These are phyloP conservation scores for Penicillium malachiteum DNA, from an alignment of 495 filamentous ascomycete species.

Conservation along the genomic window DNA sequence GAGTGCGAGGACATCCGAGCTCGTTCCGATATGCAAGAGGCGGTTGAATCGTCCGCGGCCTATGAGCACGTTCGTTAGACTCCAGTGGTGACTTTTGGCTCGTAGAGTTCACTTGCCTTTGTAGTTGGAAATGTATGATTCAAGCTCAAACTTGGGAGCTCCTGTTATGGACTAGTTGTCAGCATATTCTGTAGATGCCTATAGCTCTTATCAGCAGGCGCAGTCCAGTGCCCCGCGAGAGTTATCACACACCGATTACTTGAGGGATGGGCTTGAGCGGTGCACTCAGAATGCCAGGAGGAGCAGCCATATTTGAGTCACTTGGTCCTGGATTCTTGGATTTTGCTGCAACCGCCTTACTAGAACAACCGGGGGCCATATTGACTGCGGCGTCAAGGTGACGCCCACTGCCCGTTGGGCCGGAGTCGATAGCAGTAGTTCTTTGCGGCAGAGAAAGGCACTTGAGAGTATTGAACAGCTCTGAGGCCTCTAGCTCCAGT, in stretches of 20 bases:
- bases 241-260: conserved; percentile 31
- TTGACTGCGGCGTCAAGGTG: conserved; percentile 7
- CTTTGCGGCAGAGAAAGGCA: too few relatives aligned
- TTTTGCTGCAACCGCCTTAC: conserved; percentile 8
- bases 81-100: neutral
- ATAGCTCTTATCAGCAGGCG: conserved; percentile 1
- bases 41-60: conserved; percentile 76
- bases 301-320: too few relatives aligned
- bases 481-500: too few relatives aligned
- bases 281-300: too few relatives aligned
- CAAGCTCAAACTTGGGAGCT: conserved; percentile 86
- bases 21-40: conserved; percentile 74
- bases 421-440: neutral
- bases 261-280: neutral
- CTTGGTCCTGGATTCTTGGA: neutral
- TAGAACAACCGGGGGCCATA: conserved; percentile 19
- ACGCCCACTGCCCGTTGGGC: conserved; percentile 2
- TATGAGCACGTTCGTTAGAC: conserved; percentile 21
- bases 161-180: conserved; percentile 47
- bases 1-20: conserved; percentile 69
- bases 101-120: conserved; percentile 56
- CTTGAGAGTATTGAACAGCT: too few relatives aligned
- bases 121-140: conserved; percentile 90
- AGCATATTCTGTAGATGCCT: neutral
- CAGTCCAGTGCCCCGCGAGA: conserved; percentile 4